Percentiles rank a stretch among this genome's conserved stretches.
These are phyloP conservation scores for Pleomassaria siparia DNA, from an alignment of 2,329 filamentous ascomycete genomes.

Conservation along the genomic window DNA sequence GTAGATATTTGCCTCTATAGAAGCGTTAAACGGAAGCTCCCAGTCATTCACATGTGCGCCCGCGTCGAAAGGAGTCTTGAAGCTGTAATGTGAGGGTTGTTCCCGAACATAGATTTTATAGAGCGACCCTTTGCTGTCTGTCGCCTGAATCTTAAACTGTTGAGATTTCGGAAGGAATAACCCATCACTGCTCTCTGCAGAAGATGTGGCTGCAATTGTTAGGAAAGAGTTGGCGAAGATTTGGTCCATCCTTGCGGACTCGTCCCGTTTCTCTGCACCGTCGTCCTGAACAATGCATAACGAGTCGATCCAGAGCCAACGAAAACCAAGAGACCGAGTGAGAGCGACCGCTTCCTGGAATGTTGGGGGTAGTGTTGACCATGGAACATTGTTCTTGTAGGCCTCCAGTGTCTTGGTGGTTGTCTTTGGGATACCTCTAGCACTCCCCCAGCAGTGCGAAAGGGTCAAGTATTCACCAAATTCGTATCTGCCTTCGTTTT, in stretches of 20 bases:
- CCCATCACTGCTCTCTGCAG: constrained; percentile 30
- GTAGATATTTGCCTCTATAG: constrained; percentile 29
- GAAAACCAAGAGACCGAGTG: constrained; percentile 38
- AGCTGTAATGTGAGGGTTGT: constrained; percentile 40
- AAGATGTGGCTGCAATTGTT: constrained; percentile 37
- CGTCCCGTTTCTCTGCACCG: constrained; percentile 25
- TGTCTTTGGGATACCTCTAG: constrained; percentile 29
- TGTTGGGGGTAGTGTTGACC: constrained; percentile 31
- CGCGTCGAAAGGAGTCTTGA: constrained; percentile 38
- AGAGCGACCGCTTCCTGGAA: constrained; percentile 40
- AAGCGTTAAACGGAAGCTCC: constrained; percentile 36
- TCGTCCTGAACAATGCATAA: constrained; percentile 39
- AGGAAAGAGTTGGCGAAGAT: constrained; percentile 37
- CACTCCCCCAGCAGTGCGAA: constrained; percentile 37
- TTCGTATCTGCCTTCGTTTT: constrained; percentile 28
- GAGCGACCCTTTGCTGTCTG: constrained; percentile 34
- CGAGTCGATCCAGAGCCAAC: constrained; percentile 41
- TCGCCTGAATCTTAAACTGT: constrained; percentile 36
- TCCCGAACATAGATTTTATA: constrained; percentile 37
- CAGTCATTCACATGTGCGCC: constrained; percentile 39
- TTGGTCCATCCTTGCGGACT: constrained; percentile 29
- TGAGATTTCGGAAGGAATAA: constrained; percentile 26
- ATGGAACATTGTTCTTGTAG: constrained; percentile 31
- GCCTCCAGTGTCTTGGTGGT: constrained; percentile 28
- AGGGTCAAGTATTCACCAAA: constrained; percentile 37